phyloP scores from a whole-genome alignment of 345 rosid species.

The Orychophragmus violaceus region DNA sequence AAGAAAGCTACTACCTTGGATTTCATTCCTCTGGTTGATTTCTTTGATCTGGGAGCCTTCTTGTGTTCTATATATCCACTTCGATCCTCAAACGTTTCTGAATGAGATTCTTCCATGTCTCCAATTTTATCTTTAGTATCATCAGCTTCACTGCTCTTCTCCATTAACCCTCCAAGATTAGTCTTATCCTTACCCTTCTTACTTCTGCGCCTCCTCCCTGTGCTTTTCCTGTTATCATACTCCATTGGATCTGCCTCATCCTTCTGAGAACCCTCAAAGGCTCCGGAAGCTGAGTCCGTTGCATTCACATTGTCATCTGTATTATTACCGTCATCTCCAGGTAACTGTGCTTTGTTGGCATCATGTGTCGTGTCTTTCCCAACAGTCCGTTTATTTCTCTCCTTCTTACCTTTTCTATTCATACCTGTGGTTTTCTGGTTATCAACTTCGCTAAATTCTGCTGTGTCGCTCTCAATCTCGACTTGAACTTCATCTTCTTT shows the following conservation, averaged over 20 bases:
- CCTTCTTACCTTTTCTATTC: slow-evolving; percentile 45
- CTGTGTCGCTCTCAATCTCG: slow-evolving; percentile 38
- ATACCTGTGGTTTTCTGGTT: slow-evolving; percentile 46
- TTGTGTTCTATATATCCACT: slow-evolving; percentile 28
- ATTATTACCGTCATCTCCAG: slow-evolving; percentile 24
- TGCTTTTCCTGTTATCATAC: slow-evolving; percentile 25
- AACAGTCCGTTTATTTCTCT: slow-evolving; percentile 33
- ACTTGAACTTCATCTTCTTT: slow-evolving; percentile 29
- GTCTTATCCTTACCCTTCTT: slow-evolving; percentile 28
- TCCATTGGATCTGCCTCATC: slow-evolving; percentile 19
- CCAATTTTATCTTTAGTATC: slow-evolving; percentile 24
- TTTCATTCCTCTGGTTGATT: slow-evolving; percentile 71
- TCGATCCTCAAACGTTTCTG: slow-evolving; percentile 12
- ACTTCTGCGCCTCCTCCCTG: slow-evolving; percentile 30
- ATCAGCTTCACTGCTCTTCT: slow-evolving; percentile 25
- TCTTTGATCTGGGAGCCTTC: slow-evolving; percentile 52
- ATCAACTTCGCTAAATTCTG: slow-evolving; percentile 36
- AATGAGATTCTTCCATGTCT: slow-evolving; percentile 1
- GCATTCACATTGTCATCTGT: slow-evolving; percentile 20
- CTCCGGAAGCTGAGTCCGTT: slow-evolving; percentile 27
- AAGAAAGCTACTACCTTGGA: slow-evolving; percentile 47
- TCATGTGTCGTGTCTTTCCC: slow-evolving; percentile 28
- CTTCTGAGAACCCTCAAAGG: slow-evolving; percentile 23
- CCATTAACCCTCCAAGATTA: slow-evolving; percentile 5
- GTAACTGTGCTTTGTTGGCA: slow-evolving; percentile 23